phyloP scores from a whole-genome alignment of 176 grass and related monocot genomes.

The maize (Zea mays) region Zm-B73-REFERENCE-NAM-5.0 NC_050102.1:113715501-113716000 shows the following conservation, averaged over 20 bases:
- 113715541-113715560: slow-evolving; percentile 92
- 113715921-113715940: neutral
- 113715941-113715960: neutral
- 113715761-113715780: neutral
- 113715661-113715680: slow-evolving; percentile 2
- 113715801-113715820: slow-evolving; percentile 15
- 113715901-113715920: slow-evolving; percentile 11
- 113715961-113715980: too few relatives aligned
- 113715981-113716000: too few relatives aligned
- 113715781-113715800: neutral
- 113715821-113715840: neutral
- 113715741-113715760: neutral
- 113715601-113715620: slow-evolving; percentile 77
- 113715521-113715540: slow-evolving; percentile 89
- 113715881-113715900: neutral
- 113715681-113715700: neutral
- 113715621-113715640: slow-evolving; percentile 14
- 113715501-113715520: slow-evolving; percentile 95
- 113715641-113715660: neutral
- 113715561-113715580: slow-evolving; percentile 64
- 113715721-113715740: neutral
- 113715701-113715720: neutral
- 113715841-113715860: neutral
- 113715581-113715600: slow-evolving; percentile 87
- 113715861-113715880: neutral